Base-by-base conservation (phyloP, 257 asterid species). In the Paraleonurus japonicus region DNA sequence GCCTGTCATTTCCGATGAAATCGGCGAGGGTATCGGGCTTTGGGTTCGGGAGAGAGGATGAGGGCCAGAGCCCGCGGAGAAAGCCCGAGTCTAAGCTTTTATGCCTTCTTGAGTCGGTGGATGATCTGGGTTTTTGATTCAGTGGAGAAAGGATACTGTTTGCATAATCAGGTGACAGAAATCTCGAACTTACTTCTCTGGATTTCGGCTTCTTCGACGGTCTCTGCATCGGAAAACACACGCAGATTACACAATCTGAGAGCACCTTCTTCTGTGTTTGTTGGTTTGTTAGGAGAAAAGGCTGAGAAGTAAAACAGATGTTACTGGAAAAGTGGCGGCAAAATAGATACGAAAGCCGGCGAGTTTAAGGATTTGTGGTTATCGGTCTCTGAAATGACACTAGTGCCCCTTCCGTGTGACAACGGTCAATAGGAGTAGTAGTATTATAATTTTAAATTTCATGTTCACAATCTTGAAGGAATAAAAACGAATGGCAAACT, bases 301-400 rank as follows among this genome's bases (percentile, higher is more conserved):
- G 53, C 30, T 17, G 81, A 69, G 80, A 71, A 47, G 79, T 48
- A 80, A 81, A 83, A 87, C 90, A 78, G 78, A 78, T 69, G 64
- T 78, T 71, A 64, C 88, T 78, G 76, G 70, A 85, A 76, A 81
- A 35, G 84, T 84, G 92, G 96, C 96, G 91, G 95, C 89, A 88
- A 84, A 54, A 53, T 75, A 83, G 90, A 80, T 67, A 78, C 65
- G 45, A 13, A 69, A 55, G 90, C 96, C 95, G 92, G 96, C 95
- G 69, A 75, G 50, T 57, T 65, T 28, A 68, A 63, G 67, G 83
- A 70, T 43, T 22, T 48, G 2, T 39, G 3, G 80, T 45, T 37
- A 37, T 8, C 3, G 16, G 54, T 1, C 22, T 47, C 10, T 47
- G 54, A 47, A 47, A 47, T n/a, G 54, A 47, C 54, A 0, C 5